A percentile compares a stretch with the other conserved stretches of the same genome.
Conservation (phyloP, 805 yeast genomes). For the Candida multigemmis region DNA sequence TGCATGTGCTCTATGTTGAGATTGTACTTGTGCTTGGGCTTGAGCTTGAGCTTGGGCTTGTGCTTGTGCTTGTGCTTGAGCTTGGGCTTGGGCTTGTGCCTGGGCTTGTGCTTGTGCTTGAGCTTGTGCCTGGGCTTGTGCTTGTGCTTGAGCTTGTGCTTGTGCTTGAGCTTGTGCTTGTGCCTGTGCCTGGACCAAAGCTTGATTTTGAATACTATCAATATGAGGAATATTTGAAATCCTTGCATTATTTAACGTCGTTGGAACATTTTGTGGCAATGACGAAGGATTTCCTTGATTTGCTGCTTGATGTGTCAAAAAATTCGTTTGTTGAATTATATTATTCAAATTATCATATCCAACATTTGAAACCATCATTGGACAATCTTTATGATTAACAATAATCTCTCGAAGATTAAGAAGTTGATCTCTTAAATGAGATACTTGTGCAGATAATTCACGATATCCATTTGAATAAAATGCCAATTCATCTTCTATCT, state of each 20-base stretch:
- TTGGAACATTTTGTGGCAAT: slow-evolving; percentile 31
- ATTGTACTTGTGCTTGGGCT: slow-evolving; percentile 15
- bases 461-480: slow-evolving; percentile 66
- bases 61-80: neutral
- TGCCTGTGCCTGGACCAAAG: neutral
- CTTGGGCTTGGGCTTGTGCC: slow-evolving; percentile 1
- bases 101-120: neutral
- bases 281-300: too few species aligned
- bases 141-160: slow-evolving; percentile 1
- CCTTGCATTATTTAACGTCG: slow-evolving; percentile 27
- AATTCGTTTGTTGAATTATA: slow-evolving; percentile 26
- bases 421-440: slow-evolving; percentile 51
- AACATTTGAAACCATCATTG: slow-evolving; percentile 27
- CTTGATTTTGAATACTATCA: neutral
- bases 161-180: neutral
- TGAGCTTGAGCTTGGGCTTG: slow-evolving; percentile 4
- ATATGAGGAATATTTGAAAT: too few species aligned
- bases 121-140: slow-evolving; percentile 1
- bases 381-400: slow-evolving; percentile 43
- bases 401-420: slow-evolving; percentile 38
- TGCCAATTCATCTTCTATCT: slow-evolving; percentile 72
- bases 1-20: slow-evolving; percentile 24
- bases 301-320: neutral
- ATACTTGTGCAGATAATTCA: slow-evolving; percentile 49
- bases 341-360: slow-evolving; percentile 36